Evolutionary conservation across 495 filamentous ascomycete genomes (phyloP).

Genomic region (Neurospora sublineolata): DNA sequence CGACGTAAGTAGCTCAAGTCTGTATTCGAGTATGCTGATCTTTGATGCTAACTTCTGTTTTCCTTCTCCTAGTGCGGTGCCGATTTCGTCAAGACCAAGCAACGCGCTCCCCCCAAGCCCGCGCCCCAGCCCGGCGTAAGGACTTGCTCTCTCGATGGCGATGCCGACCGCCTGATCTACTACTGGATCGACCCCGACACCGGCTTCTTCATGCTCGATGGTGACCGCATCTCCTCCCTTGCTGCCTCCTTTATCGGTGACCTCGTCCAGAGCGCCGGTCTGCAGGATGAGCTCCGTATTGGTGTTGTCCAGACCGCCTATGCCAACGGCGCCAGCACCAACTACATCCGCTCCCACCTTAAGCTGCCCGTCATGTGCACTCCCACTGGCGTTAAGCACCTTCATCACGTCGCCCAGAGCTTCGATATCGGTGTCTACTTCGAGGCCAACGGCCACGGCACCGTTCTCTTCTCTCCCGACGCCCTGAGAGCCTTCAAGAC

Average conservation of each 20-base stretch:
- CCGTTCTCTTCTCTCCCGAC: conserved; percentile 79
- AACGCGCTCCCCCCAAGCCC: conserved; percentile 75
- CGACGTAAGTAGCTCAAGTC: conserved; percentile 44
- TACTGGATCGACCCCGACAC: conserved; percentile 79
- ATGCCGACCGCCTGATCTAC: conserved; percentile 91
- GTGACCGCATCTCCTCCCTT: conserved; percentile 91
- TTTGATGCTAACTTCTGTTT: conserved; percentile 7
- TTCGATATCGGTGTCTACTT: conserved; percentile 97
- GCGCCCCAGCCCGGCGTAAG: conserved; percentile 64
- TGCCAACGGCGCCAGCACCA: conserved; percentile 90
- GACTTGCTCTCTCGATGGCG: conserved; percentile 87
- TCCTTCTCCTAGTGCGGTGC: conserved; percentile 63
- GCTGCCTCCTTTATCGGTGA: conserved; percentile 90
- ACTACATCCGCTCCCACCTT: conserved; percentile 77
- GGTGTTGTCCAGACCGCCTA: conserved; percentile 96
- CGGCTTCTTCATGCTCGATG: conserved; percentile 82
- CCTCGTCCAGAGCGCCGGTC: conserved; percentile 65
- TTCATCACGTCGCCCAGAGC: conserved; percentile 84
- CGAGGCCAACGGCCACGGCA: conserved; percentile 96
- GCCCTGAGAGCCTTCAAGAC: conserved; percentile 66
- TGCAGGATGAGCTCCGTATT: conserved; percentile 69
- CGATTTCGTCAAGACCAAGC: conserved; percentile 94
- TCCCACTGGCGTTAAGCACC: conserved; percentile 89
- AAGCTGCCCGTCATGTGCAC: conserved; percentile 88
- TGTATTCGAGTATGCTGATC: neutral